Base-by-base conservation (phyloP, 805 yeast species). In the Peterozyma toletana region DNA sequence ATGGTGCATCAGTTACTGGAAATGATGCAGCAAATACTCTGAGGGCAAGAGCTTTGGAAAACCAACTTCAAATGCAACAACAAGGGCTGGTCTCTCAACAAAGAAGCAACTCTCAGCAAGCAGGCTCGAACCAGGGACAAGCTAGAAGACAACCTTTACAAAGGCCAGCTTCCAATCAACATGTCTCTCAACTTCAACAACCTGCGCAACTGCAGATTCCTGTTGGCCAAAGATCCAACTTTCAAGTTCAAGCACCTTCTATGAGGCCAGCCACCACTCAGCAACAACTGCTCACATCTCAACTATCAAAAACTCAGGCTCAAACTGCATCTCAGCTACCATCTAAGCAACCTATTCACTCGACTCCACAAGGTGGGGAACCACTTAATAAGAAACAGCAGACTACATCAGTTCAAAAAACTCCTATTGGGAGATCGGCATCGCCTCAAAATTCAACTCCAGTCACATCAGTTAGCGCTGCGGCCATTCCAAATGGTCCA, bases 391-490 rank as follows among this genome's bases (percentile, higher is more conserved):
- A 21, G 7, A 21, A 45, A 30, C 50, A 43, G 45, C 47, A 29
- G 42, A 43, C 52, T 43, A 33, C 52, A 39, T 38, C 49, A 39
- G 36, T 36, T 29, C 16, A 50, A 41, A 30, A 50, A 42, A 16
- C 46, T 9, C 38, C 42, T 35, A 42, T 38, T n/a, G 48, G 43
- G 13, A 41, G 47, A 30, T 39, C 41, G 11, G 43, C 65, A 4
- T 51, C 57, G 2, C 55, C 66, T 9, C 59, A 58, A 46, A 55
- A 53, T 35, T 54, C 71, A 10, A 50, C 61, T 6, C 70, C 76
- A 29, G 67, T 70, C 1, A 72, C 77, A 1, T 57, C 64, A 34
- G 79, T 68, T 6, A 72, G 71, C 52, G 78, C 78, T 16, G 73
- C 75, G 17, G 78, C 78, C 2, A 54, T 52, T 41, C 68, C 70